Conservation (phyloP, 179 eudicot species). For the Beta macrorhiza region DNA sequence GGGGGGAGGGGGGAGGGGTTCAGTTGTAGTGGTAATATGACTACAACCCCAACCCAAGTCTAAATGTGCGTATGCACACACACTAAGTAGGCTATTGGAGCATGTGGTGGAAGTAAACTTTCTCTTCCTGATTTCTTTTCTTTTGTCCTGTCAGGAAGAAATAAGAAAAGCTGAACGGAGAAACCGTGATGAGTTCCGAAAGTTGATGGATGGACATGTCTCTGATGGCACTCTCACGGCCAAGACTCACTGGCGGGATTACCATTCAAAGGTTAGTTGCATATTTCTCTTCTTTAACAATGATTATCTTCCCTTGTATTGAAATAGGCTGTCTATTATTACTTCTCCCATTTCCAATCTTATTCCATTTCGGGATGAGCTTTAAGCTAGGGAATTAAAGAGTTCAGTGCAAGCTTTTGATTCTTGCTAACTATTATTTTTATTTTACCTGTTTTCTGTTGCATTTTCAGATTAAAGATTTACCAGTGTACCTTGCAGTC, state of each 20-base stretch:
- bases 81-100: not conserved
- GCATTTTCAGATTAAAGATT: constrained; percentile 64
- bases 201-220: constrained; percentile 84
- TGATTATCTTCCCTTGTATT: not conserved
- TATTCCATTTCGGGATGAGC: not conserved
- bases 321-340: not conserved
- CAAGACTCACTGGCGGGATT: constrained; percentile 81
- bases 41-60: not conserved
- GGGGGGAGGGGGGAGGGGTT: not conserved
- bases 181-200: constrained; percentile 96
- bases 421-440: not conserved
- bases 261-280: constrained; percentile 65
- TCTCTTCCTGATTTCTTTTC: not conserved
- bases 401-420: not conserved
- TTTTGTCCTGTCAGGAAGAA: constrained; percentile 61
- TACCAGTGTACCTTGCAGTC: constrained; percentile 72
- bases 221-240: constrained; percentile 66
- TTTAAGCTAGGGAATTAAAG: constrained; percentile 2
- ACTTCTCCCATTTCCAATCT: not conserved
- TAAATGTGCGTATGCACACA: not conserved
- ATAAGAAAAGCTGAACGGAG: constrained; percentile 78
- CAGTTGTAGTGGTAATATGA: no score
- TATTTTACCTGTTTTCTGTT: not conserved
- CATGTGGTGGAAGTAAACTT: not conserved
- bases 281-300: not conserved